Evolutionary conservation across 345 rosid genomes (phyloP).

Genomic region (Erucastrum elatum): DNA sequence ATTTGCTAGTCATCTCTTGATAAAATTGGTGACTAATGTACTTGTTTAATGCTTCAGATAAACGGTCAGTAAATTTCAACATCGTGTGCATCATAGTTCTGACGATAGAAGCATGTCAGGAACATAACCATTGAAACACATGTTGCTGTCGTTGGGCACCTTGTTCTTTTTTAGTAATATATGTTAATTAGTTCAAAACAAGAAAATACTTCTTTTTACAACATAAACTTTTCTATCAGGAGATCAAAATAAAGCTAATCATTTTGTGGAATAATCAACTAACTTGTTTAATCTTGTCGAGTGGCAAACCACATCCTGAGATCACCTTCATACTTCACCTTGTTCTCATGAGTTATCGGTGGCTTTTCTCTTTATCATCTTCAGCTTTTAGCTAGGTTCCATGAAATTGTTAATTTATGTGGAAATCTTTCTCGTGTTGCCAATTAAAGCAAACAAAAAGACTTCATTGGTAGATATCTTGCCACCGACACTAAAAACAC

Average conservation of each 20-base stretch:
- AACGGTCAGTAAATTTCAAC: neutral
- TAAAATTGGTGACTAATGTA: neutral
- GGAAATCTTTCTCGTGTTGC: conserved; percentile 9
- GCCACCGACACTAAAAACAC: neutral
- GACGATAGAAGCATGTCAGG: neutral
- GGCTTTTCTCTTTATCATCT: conserved; percentile 10
- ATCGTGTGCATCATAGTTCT: neutral
- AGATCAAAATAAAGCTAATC: no score
- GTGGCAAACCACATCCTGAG: no score
- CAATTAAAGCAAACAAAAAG: neutral
- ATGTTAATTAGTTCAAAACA: no score
- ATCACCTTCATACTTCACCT: neutral
- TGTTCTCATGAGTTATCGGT: conserved; percentile 25
- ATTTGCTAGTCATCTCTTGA: neutral
- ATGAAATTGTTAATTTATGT: neutral
- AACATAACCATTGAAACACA: conserved; percentile 14
- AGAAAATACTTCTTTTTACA: no score
- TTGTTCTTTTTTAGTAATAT: neutral
- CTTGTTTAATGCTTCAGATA: neutral
- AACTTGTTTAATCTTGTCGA: no score
- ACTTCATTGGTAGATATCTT: neutral
- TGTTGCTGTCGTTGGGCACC: conserved; percentile 11
- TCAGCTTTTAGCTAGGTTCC: conserved; percentile 1
- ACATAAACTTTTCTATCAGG: no score
- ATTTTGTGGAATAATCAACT: no score